Conservation (phyloP, 2,329 filamentous ascomycete species). For the Hortaea werneckii region DNA sequence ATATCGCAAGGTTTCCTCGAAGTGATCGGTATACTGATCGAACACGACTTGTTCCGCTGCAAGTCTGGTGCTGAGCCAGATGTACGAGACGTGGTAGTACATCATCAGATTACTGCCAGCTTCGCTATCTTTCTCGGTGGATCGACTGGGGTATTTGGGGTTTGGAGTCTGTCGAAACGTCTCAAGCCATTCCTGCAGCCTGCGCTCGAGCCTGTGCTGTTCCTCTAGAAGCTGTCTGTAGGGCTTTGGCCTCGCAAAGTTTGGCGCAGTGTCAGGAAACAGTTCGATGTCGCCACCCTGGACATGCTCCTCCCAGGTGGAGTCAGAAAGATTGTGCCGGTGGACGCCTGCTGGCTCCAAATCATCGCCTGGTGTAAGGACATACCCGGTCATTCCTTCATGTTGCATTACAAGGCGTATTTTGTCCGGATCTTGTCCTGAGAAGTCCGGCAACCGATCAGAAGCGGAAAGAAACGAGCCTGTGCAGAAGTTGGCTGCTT, state of each 20-base stretch:
- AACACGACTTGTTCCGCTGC: constrained; percentile 8
- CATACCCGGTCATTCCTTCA: not conserved
- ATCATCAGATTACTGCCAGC: constrained; percentile 9
- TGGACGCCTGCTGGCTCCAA: not conserved
- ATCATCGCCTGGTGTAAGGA: not conserved
- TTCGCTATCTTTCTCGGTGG: not conserved
- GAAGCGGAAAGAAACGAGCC: not conserved
- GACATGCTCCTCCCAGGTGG: not conserved
- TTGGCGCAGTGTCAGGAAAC: not conserved
- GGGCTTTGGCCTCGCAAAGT: not conserved
- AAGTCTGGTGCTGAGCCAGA: constrained; percentile 13
- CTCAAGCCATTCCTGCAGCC: not conserved
- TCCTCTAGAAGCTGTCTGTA: not conserved
- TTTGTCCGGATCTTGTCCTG: not conserved
- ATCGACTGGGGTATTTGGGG: not conserved
- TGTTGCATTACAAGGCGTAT: not conserved
- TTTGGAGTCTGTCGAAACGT: not conserved
- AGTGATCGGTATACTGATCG: constrained; percentile 14
- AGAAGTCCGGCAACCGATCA: not conserved
- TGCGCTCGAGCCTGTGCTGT: not conserved
- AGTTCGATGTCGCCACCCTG: not conserved
- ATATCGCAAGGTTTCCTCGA: constrained; percentile 11
- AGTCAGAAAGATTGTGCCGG: not conserved
- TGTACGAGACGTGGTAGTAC: constrained; percentile 10
- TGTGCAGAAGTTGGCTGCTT: not conserved